Conservation (phyloP, 805 yeast genomes). For the Kodamaea kaohsiungensis region DNA sequence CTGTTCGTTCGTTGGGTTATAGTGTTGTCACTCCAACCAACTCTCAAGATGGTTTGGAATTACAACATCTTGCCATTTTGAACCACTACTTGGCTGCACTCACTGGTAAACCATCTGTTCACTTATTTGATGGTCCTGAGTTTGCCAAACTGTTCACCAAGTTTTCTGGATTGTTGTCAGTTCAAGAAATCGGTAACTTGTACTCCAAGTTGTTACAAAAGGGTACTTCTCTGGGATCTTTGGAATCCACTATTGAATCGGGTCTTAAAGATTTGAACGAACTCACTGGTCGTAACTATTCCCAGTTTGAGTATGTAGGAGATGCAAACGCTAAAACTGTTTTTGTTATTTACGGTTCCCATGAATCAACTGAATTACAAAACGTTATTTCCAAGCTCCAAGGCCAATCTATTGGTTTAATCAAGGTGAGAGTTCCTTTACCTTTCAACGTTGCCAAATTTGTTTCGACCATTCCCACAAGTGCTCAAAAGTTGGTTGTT, state of each 20-base stretch:
- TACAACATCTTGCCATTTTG: constrained; percentile 66
- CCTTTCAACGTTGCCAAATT: constrained; percentile 75
- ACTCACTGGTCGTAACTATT: constrained; percentile 53
- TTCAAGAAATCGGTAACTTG: constrained; percentile 41
- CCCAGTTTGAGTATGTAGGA: constrained; percentile 74
- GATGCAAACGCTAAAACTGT: constrained; percentile 62
- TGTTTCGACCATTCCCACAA: constrained; percentile 54
- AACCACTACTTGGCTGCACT: constrained; percentile 58
- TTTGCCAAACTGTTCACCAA: constrained; percentile 54
- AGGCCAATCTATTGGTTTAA: constrained; percentile 55
- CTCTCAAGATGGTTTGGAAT: constrained; percentile 49
- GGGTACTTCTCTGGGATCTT: constrained; percentile 18
- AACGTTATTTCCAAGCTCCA: constrained; percentile 40
- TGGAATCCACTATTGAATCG: constrained; percentile 40
- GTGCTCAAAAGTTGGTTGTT: constrained; percentile 63
- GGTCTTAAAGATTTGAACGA: constrained; percentile 55
- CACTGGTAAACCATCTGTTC: constrained; percentile 57
- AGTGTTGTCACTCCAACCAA: constrained; percentile 71
- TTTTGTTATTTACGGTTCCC: constrained; percentile 79
- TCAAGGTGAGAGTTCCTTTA: constrained; percentile 73
- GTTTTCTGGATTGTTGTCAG: constrained; percentile 43
- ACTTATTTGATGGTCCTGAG: constrained; percentile 79
- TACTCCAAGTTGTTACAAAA: constrained; percentile 37
- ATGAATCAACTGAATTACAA: constrained; percentile 58
- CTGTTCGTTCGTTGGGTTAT: constrained; percentile 62